phyloP scores from a whole-genome alignment of 1,284 basidiomycete genomes.

The Ganoderma resinaceum region DNA sequence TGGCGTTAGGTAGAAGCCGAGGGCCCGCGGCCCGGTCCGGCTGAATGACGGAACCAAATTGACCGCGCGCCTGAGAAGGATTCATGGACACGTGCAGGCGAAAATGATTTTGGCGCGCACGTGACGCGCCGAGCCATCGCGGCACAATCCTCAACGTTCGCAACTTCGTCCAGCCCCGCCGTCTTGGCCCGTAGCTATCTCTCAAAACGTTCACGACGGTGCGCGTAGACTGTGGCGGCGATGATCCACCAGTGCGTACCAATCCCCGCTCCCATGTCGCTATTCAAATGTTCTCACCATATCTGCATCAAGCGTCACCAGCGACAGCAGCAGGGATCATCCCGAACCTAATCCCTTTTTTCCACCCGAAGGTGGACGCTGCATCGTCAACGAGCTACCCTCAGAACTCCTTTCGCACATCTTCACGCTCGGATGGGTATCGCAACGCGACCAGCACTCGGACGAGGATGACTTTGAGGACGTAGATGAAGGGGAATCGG shows the following conservation, averaged over 20 bases:
- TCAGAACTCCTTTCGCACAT: conserved; percentile 65
- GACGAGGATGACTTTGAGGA: conserved; percentile 38
- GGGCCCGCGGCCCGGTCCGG: background rate
- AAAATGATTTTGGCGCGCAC: conserved; percentile 2
- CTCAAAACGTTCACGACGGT: background rate
- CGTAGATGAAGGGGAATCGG: conserved; percentile 42
- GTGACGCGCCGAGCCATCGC: background rate
- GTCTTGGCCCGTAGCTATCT: background rate
- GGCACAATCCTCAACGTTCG: background rate
- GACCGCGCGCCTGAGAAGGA: background rate
- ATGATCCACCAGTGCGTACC: background rate
- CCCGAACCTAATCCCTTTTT: conserved; percentile 40
- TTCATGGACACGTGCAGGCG: conserved; percentile 7
- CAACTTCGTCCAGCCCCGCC: background rate
- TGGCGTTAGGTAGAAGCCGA: background rate
- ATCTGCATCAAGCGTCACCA: background rate
- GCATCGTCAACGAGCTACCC: conserved; percentile 62
- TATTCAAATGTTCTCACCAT: background rate
- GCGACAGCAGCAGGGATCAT: conserved; percentile 17
- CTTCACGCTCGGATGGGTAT: conserved; percentile 56
- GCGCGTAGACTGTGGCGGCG: background rate
- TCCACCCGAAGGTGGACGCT: conserved; percentile 52
- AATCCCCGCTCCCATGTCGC: background rate
- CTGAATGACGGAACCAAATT: background rate
- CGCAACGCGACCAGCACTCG: conserved; percentile 37